These are phyloP conservation scores for Linnemannia elongata DNA, from an alignment of 192 early-diverging fungal genomes.

Conservation along the genomic window DNA sequence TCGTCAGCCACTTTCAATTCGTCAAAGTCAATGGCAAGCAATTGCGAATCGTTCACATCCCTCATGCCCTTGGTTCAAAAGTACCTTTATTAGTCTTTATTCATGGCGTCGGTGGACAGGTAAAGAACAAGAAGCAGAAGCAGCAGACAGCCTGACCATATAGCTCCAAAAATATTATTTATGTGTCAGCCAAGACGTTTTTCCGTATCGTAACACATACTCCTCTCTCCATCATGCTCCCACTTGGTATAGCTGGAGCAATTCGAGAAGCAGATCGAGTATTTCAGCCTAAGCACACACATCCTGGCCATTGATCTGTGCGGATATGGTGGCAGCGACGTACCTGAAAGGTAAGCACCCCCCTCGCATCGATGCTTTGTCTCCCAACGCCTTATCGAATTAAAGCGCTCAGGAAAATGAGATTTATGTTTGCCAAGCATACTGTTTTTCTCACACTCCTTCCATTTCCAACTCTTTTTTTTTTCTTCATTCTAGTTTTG, in stretches of 20 bases:
- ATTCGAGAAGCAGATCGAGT: slow-evolving; percentile 69
- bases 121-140: slow-evolving; percentile 23
- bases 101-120: slow-evolving; percentile 72
- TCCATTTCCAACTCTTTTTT: not conserved
- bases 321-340: slow-evolving; percentile 70
- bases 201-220: not conserved
- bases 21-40: slow-evolving; percentile 62
- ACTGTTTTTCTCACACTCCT: not conserved
- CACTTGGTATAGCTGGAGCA: slow-evolving; percentile 59
- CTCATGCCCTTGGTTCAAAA: slow-evolving; percentile 65
- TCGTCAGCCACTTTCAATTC: slow-evolving; percentile 60
- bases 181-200: not conserved
- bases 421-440: not conserved
- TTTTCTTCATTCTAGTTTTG: slow-evolving; percentile 45
- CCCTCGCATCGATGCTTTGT: not conserved
- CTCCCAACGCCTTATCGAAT: not conserved
- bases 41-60: slow-evolving; percentile 67
- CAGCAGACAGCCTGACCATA: not conserved
- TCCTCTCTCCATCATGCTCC: not conserved
- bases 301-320: slow-evolving; percentile 68
- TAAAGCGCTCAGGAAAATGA: not conserved
- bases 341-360: slow-evolving; percentile 55
- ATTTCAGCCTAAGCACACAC: slow-evolving; percentile 65
- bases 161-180: not conserved
- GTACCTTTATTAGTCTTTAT: slow-evolving; percentile 70